Percentiles rank a stretch among this genome's conserved stretches.
phyloP scores from a whole-genome alignment of 305 asterid genomes.

The Fraxinus greggii region DNA sequence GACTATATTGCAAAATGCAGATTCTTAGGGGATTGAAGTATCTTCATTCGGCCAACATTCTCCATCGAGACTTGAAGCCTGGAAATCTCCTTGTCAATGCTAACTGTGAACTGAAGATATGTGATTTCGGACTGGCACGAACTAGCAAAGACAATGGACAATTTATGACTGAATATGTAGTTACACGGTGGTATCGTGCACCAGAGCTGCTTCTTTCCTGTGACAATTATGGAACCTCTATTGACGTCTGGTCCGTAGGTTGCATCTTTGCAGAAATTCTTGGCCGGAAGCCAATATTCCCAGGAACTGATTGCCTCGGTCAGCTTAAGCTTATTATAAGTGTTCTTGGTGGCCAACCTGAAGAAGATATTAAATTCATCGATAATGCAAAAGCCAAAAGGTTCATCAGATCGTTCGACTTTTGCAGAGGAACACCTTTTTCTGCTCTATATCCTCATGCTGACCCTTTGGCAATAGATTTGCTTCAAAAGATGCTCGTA shows the following conservation, averaged over 20 bases:
- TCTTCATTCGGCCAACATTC: conserved; percentile 56
- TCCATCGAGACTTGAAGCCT: conserved; percentile 56
- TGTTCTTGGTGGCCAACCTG: conserved; percentile 44
- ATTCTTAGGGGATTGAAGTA: conserved; percentile 51
- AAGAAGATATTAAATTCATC: conserved; percentile 41
- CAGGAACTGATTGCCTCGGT: conserved; percentile 43
- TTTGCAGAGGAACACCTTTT: conserved; percentile 29
- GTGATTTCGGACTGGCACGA: conserved; percentile 58
- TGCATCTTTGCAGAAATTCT: conserved; percentile 61
- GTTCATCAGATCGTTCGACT: conserved; percentile 28
- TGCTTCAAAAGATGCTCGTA: conserved; percentile 44
- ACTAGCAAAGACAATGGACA: conserved; percentile 45
- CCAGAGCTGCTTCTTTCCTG: conserved; percentile 60
- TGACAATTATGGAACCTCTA: conserved; percentile 46
- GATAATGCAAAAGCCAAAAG: conserved; percentile 39
- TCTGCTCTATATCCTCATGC: conserved; percentile 38
- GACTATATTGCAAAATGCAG: conserved; percentile 26
- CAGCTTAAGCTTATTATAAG: conserved; percentile 47
- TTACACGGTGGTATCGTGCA: conserved; percentile 60
- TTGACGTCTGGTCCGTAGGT: conserved; percentile 58
- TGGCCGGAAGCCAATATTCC: conserved; percentile 51
- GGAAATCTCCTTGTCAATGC: conserved; percentile 53
- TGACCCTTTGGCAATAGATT: conserved; percentile 45
- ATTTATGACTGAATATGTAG: conserved; percentile 55
- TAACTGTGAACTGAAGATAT: conserved; percentile 47